Percentiles rank a stretch among this genome's conserved stretches.
These are phyloP conservation scores for Zasmidium citrigriseum DNA, from an alignment of 2,329 filamentous ascomycete genomes.

Conservation along the genomic window DNA sequence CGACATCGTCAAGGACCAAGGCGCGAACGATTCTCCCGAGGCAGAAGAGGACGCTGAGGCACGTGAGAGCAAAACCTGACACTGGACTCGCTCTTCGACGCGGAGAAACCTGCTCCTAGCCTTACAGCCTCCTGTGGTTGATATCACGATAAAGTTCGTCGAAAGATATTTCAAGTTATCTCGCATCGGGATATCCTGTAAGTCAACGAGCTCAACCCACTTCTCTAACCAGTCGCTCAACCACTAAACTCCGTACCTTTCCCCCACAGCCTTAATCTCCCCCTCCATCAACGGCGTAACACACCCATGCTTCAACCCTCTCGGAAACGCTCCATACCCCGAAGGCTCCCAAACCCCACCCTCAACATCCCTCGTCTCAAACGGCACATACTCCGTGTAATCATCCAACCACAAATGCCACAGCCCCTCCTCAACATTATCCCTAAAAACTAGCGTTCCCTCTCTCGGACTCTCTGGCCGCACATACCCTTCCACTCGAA, in stretches of 20 bases:
- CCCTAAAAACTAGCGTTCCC: constrained; percentile 45
- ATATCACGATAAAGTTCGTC: no score
- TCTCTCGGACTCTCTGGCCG: constrained; percentile 22
- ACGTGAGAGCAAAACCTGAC: no score
- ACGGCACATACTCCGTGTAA: constrained; percentile 49
- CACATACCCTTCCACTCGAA: neutral
- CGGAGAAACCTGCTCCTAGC: neutral
- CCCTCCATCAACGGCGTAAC: constrained; percentile 51
- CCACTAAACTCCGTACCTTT: constrained; percentile 2
- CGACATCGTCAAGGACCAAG: no score
- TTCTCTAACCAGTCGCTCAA: neutral
- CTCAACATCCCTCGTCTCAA: constrained; percentile 44
- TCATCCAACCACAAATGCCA: constrained; percentile 56
- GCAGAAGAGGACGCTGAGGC: no score
- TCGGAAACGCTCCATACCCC: constrained; percentile 46
- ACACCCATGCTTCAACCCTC: constrained; percentile 54
- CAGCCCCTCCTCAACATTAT: constrained; percentile 32
- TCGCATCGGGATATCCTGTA: no score
- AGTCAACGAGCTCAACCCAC: no score
- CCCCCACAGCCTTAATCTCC: constrained; percentile 44
- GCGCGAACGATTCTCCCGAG: no score
- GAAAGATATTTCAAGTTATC: no score
- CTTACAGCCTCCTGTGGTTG: no score
- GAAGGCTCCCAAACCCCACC: constrained; percentile 52
- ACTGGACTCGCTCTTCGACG: no score